These are phyloP conservation scores for Boechera retrofracta DNA, from an alignment of 345 rosid species.

Conservation along the genomic window DNA sequence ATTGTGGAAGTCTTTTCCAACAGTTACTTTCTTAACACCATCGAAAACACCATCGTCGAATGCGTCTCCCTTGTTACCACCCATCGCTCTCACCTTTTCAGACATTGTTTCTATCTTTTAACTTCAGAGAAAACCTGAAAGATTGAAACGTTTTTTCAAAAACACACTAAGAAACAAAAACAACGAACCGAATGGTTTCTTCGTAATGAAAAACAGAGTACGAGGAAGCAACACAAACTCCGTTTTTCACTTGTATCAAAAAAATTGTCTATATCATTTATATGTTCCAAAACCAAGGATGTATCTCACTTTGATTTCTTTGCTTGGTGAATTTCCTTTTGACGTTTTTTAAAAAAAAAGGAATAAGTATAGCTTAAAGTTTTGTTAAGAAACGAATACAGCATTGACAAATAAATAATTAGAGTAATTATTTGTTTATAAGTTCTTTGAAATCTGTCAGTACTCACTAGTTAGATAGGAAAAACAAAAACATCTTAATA, in stretches of 20 bases:
- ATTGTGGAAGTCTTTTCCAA: not conserved
- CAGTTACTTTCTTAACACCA: constrained; percentile 32
- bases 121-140: constrained; percentile 7
- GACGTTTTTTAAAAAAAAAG: no score
- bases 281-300: not conserved
- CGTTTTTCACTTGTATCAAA: not conserved
- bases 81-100: constrained; percentile 20
- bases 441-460: not conserved
- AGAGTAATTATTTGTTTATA: not conserved
- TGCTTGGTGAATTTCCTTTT: not conserved
- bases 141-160: not conserved
- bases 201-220: not conserved
- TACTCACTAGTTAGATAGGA: not conserved
- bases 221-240: not conserved
- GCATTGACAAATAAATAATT: no score
- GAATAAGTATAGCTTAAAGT: no score
- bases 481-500: not conserved
- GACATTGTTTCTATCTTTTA: constrained; percentile 30
- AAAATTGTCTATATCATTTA: no score
- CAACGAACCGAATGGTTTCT: not conserved
- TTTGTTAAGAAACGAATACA: no score
- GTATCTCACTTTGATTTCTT: not conserved
- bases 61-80: not conserved
- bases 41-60: constrained; percentile 42
- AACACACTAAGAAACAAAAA: not conserved